Conservation (phyloP, 176 grass and related monocot genomes). For the Oryza meridionalis region DNA sequence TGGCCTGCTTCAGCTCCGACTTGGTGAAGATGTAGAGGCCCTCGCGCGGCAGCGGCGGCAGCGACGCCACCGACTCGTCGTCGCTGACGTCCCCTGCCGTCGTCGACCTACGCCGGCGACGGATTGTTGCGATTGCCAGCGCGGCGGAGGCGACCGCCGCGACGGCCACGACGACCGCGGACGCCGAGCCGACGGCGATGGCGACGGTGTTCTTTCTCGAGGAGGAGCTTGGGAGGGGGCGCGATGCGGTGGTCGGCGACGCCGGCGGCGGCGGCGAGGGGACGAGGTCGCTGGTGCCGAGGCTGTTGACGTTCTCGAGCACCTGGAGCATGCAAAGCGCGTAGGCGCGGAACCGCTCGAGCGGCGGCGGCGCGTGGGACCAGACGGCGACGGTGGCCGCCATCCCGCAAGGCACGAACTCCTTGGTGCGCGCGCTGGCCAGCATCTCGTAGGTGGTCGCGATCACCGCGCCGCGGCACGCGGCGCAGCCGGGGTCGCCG, state of each 20-base stretch:
- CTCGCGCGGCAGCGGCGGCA: slow-evolving; percentile 52
- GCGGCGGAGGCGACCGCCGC: slow-evolving; percentile 33
- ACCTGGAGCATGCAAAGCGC: slow-evolving; percentile 71
- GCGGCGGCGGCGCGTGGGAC: slow-evolving; percentile 39
- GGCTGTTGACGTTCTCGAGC: slow-evolving; percentile 65
- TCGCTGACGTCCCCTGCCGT: background rate
- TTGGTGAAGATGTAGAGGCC: slow-evolving; percentile 81
- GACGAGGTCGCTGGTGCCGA: slow-evolving; percentile 53
- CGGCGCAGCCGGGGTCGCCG: slow-evolving; percentile 27
- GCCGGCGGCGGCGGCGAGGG: slow-evolving; percentile 42
- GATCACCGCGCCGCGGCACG: slow-evolving; percentile 59
- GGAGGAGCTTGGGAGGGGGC: background rate
- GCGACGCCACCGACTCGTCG: background rate
- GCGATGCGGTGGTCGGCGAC: background rate
- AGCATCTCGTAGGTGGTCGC: slow-evolving; percentile 51
- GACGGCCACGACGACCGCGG: slow-evolving; percentile 42
- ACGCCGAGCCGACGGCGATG: slow-evolving; percentile 50
- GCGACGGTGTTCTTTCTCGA: slow-evolving; percentile 22
- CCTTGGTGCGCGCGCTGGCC: slow-evolving; percentile 45
- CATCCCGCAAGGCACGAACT: slow-evolving; percentile 80
- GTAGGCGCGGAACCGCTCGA: slow-evolving; percentile 46
- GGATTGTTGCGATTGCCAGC: slow-evolving; percentile 8
- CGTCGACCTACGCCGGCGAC: background rate
- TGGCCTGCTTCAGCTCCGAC: slow-evolving; percentile 62
- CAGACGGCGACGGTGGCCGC: slow-evolving; percentile 61